Evolutionary conservation across 345 rosid genomes (phyloP).

Genomic region (Rhizophora mangle): DNA sequence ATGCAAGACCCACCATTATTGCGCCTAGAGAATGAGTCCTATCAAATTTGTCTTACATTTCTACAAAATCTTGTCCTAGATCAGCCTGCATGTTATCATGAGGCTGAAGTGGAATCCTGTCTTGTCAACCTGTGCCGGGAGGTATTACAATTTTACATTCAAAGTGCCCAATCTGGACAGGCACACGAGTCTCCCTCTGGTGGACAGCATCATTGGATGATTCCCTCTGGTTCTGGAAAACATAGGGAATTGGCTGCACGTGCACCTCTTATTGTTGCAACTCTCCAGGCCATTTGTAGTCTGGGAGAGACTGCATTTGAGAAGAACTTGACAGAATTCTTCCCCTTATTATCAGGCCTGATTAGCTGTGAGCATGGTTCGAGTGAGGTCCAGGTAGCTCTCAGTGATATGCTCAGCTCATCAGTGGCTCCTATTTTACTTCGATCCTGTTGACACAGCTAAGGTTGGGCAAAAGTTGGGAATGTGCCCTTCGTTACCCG

Average conservation of each 20-base stretch:
- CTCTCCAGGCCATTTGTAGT: conserved; percentile 74
- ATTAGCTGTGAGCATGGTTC: conserved; percentile 4
- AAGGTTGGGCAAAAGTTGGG: neutral
- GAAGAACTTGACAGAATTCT: conserved; percentile 46
- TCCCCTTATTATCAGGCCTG: neutral
- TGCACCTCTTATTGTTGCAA: conserved; percentile 72
- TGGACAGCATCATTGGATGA: conserved; percentile 50
- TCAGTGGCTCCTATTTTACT: neutral
- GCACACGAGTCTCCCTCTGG: conserved; percentile 35
- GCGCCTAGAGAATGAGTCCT: conserved; percentile 94
- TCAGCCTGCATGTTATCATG: conserved; percentile 48
- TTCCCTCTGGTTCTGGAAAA: conserved; percentile 88
- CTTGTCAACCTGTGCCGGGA: conserved; percentile 70
- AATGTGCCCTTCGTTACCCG: conserved; percentile 29
- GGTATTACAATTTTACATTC: conserved; percentile 68
- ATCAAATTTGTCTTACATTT: conserved; percentile 86
- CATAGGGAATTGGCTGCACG: conserved; percentile 80
- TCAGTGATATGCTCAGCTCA: conserved; percentile 7
- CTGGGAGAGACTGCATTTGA: conserved; percentile 72
- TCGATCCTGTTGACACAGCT: neutral
- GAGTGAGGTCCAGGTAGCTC: conserved; percentile 3
- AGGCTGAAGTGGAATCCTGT: conserved; percentile 57
- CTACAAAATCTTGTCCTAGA: conserved; percentile 73
- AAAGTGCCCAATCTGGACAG: conserved; percentile 43
- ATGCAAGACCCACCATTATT: conserved; percentile 97